phyloP scores from a whole-genome alignment of 768 basidiomycete genomes.

The Boletus vermiculosoides region DNA sequence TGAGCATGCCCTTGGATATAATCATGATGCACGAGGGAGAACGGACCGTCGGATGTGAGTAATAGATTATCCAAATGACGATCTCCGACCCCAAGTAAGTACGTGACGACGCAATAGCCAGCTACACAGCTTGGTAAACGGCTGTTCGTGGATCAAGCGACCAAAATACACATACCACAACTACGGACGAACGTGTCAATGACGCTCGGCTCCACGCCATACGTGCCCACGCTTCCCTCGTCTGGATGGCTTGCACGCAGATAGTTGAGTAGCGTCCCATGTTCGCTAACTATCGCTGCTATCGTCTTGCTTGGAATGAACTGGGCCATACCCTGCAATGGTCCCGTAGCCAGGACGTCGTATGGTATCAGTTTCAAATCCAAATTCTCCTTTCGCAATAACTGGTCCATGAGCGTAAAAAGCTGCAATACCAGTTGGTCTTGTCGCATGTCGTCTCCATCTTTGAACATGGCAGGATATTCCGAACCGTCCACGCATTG shows the following conservation, averaged over 20 bases:
- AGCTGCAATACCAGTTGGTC: conserved; percentile 97
- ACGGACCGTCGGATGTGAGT: conserved; percentile 82
- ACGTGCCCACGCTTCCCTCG: conserved; percentile 91
- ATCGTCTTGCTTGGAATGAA: conserved; percentile 96
- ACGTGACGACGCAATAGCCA: conserved; percentile 97
- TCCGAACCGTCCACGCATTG: conserved; percentile 80
- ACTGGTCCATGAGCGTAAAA: conserved; percentile 96
- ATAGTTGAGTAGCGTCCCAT: conserved; percentile 85
- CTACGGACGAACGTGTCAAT: conserved; percentile 96
- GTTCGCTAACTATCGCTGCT: conserved; percentile 90
- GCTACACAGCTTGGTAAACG: conserved; percentile 49
- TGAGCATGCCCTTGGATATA: conserved; percentile 1
- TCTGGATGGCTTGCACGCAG: conserved; percentile 84
- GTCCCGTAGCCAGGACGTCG: conserved; percentile 89
- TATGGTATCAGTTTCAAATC: conserved; percentile 92
- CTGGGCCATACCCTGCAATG: conserved; percentile 92
- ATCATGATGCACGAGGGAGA: neutral
- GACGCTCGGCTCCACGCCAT: conserved; percentile 91
- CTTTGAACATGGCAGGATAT: conserved; percentile 97
- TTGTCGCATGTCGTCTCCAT: conserved; percentile 97
- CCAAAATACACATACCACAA: conserved; percentile 65
- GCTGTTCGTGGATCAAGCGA: neutral
- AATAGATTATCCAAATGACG: conserved; percentile 95
- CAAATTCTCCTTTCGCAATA: conserved; percentile 91
- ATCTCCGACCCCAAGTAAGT: conserved; percentile 94